phyloP scores from a whole-genome alignment of 768 basidiomycete genomes.

The Termitomyces sp. region DNA sequence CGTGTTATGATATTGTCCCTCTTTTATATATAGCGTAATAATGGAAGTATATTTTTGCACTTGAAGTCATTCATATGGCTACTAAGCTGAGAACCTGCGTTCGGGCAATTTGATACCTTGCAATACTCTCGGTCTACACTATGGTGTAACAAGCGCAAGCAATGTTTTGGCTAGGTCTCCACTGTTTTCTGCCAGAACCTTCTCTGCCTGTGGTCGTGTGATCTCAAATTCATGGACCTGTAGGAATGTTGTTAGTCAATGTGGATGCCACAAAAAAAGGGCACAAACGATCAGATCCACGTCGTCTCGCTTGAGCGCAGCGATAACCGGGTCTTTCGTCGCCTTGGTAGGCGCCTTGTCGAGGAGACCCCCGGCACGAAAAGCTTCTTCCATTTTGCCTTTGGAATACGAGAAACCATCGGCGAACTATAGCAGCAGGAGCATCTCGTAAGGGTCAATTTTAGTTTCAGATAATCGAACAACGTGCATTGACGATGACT shows the following conservation, averaged over 20 bases:
- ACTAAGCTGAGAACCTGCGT: not conserved
- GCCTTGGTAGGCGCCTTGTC: slow-evolving; percentile 52
- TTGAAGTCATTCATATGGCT: not conserved
- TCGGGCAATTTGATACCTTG: not conserved
- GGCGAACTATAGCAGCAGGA: slow-evolving; percentile 39
- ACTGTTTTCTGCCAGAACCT: slow-evolving; percentile 46
- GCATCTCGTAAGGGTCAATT: not conserved
- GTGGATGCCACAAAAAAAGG: not conserved
- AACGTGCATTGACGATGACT: slow-evolving; percentile 60
- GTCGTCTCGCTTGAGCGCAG: slow-evolving; percentile 53
- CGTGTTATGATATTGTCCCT: too few relatives aligned
- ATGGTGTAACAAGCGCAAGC: slow-evolving; percentile 30
- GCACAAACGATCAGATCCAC: slow-evolving; percentile 58
- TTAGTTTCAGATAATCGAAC: not conserved
- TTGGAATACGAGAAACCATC: slow-evolving; percentile 71
- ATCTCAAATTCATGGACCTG: slow-evolving; percentile 68
- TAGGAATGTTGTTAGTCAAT: not conserved
- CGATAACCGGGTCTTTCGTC: slow-evolving; percentile 34
- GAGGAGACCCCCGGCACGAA: slow-evolving; percentile 50
- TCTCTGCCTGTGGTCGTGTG: slow-evolving; percentile 55
- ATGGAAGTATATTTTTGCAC: not conserved
- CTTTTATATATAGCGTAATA: not conserved
- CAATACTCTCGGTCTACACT: not conserved
- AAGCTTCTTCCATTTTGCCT: slow-evolving; percentile 62
- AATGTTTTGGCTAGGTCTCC: slow-evolving; percentile 54